Percentiles rank a stretch among this genome's conserved stretches.
Evolutionary conservation across 805 yeast species (phyloP).

Genomic region (Yarrowia sp.): DNA sequence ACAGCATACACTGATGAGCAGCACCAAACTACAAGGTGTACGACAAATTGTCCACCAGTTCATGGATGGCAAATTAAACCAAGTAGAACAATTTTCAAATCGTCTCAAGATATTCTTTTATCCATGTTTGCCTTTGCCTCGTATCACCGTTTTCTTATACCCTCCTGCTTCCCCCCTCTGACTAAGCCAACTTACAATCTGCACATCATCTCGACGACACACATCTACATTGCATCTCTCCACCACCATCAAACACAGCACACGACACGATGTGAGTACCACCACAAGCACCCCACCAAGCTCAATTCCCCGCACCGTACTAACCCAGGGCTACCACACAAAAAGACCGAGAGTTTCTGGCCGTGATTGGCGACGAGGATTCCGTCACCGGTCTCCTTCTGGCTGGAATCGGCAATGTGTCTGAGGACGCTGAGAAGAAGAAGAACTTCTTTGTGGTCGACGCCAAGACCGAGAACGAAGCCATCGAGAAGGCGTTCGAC

Average conservation of each 20-base stretch:
- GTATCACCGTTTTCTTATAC: too few species aligned
- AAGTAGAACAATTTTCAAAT: too few species aligned
- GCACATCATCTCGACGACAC: constrained; percentile 36
- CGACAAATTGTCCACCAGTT: too few species aligned
- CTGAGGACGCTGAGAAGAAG: constrained; percentile 57
- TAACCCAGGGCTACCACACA: constrained; percentile 38
- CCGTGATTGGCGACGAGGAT: constrained; percentile 97
- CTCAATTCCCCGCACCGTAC: not conserved
- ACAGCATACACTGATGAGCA: too few species aligned
- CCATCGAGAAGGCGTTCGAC: constrained; percentile 75
- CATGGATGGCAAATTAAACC: too few species aligned
- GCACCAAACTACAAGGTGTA: too few species aligned
- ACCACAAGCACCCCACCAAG: too few species aligned
- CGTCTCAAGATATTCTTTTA: too few species aligned
- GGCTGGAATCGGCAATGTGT: constrained; percentile 93
- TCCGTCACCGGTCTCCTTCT: constrained; percentile 93
- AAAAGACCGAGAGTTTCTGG: constrained; percentile 77
- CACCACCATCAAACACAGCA: constrained; percentile 10
- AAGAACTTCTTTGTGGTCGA: constrained; percentile 88
- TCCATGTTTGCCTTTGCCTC: too few species aligned
- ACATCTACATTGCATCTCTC: constrained; percentile 3
- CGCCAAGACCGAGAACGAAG: constrained; percentile 77
- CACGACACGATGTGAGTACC: constrained; percentile 30
- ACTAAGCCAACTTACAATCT: constrained; percentile 28
- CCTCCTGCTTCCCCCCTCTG: not conserved